phyloP scores from a whole-genome alignment of 257 asterid genomes.

The Parsonsia alboflavescens region DNA sequence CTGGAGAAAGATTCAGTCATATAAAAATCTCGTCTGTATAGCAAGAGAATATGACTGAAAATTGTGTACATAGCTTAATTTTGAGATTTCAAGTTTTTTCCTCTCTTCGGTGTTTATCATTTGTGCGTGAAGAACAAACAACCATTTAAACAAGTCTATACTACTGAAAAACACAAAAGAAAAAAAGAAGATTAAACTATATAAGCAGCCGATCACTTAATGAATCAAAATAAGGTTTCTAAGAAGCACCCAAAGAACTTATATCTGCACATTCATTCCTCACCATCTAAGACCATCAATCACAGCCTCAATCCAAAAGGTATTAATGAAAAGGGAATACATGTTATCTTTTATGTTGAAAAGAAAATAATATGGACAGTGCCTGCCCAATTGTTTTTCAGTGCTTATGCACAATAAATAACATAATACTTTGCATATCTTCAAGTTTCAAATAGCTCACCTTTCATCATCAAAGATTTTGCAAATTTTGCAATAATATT shows the following conservation, averaged over 20 bases:
- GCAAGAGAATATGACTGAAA: background rate
- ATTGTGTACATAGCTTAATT: background rate
- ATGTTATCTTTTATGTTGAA: too few species aligned
- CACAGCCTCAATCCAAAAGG: background rate
- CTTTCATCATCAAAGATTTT: slow-evolving; percentile 71
- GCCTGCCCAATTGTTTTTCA: background rate
- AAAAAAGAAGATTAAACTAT: too few species aligned
- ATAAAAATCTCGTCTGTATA: too few species aligned
- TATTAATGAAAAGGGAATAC: background rate
- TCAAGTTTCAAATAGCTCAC: slow-evolving; percentile 35
- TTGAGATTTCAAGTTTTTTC: too few species aligned
- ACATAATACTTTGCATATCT: background rate
- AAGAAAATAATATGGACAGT: too few species aligned
- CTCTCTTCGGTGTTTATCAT: too few species aligned
- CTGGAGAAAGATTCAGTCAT: background rate
- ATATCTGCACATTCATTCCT: too few species aligned
- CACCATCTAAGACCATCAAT: background rate
- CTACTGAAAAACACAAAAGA: too few species aligned
- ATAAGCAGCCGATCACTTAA: too few species aligned
- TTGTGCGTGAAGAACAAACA: too few species aligned
- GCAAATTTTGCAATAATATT: slow-evolving; percentile 74
- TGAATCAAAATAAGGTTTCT: too few species aligned
- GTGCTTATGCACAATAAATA: slow-evolving; percentile 1
- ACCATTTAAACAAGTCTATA: too few species aligned
- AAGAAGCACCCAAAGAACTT: background rate